Base-by-base conservation (phyloP, 345 rosid genomes). In the Corchorus capsularis region DNA sequence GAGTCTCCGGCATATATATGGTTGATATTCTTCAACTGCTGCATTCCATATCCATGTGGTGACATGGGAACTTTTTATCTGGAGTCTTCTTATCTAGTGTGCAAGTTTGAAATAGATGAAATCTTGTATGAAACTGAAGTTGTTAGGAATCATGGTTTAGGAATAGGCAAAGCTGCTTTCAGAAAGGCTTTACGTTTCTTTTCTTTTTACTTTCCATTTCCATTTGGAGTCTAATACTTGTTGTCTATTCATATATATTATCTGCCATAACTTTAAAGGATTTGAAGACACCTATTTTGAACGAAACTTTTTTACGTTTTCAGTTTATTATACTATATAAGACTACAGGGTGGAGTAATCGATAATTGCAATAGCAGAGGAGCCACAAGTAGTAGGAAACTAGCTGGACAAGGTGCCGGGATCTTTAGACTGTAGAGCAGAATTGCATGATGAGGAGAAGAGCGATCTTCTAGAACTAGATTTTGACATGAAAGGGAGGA, bases 381-480 rank as follows among this genome's bases (percentile, higher is more conserved):
- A 49, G 43, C 72, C 72, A 49, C 20, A 17, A 39, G 57, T 17
- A 10, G 39, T 53, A 9, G 17, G 17, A 41, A 52, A 70, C 61
- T 53, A 5, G 73, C 60, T 52, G 60, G 13, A 69, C 27, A 52
- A 5, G 37, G 46, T 8, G 52, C 16, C 27, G 73, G 32, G 60
- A 34, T 32, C 27, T 10, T 34, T 17, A 17, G 46, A 9, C 43
- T 39, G 1, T 39, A 39, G 43, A 69, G 8, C 52, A 69, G 32
- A 34, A 34, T 69, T 69, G 71, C 41, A 53, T 35, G 62, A 70
- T 17, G 61, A 67, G 22, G 14, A 54, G 59, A 53, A 53, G 74
- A n/a, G n/a, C 62, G 43, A 14, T 8, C 13, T 52, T 4, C 46
- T 69, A n/a, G 61, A 47, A 17, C 46, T 53, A 52, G 46, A 53